These are phyloP conservation scores for Astrephomene gubernaculifera DNA, from an alignment of 139 green algal genomes.

Conservation along the genomic window DNA sequence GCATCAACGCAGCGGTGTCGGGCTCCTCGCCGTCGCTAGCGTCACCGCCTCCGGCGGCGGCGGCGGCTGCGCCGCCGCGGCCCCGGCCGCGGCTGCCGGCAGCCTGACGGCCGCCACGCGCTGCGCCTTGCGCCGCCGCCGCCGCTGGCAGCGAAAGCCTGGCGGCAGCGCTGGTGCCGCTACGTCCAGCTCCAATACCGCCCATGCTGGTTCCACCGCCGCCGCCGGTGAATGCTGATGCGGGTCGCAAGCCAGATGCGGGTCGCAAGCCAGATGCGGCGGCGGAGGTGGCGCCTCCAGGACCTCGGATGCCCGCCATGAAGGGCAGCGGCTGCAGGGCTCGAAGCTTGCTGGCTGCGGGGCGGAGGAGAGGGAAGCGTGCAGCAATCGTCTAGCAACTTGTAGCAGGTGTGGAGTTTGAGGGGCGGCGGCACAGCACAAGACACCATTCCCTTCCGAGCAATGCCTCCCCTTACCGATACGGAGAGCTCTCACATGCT, in stretches of 20 bases:
- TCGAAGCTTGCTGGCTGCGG: background rate
- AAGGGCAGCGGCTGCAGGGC: conserved; percentile 15
- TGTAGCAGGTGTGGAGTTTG: too few species aligned
- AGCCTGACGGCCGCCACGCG: background rate
- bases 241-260: too few species aligned
- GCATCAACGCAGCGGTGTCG: background rate
- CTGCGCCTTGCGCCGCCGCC: background rate
- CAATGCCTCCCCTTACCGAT: too few species aligned
- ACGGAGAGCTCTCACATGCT: too few species aligned
- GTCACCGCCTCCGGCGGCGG: background rate
- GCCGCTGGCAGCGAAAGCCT: background rate
- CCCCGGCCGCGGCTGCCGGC: background rate
- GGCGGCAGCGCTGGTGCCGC: background rate
- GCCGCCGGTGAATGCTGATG: too few species aligned
- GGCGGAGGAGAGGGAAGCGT: too few species aligned
- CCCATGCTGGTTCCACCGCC: too few species aligned
- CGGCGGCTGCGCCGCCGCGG: background rate
- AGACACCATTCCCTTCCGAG: too few species aligned
- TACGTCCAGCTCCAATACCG: background rate
- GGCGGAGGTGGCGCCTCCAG: background rate
- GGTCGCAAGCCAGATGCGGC: background rate
- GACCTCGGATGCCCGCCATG: background rate
- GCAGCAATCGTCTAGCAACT: too few species aligned
- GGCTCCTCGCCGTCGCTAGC: background rate
- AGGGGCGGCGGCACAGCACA: too few species aligned